Percentiles rank a stretch among this genome's conserved stretches.
These are phyloP conservation scores for Coemansia sp. DNA, from an alignment of 192 early-diverging fungal species.

Conservation along the genomic window DNA sequence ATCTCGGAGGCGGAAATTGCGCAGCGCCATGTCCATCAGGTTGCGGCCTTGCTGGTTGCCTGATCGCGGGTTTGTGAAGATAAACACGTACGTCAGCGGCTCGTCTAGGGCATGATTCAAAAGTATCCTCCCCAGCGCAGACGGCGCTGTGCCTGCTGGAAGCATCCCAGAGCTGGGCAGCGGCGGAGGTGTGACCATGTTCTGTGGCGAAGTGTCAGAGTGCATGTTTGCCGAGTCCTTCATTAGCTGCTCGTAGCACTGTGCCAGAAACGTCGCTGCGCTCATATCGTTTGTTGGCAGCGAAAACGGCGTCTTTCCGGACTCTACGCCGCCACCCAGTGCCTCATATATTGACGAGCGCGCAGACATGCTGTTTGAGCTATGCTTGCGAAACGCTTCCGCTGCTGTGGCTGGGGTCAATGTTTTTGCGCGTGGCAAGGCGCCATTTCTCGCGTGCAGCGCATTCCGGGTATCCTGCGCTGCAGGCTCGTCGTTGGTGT, in stretches of 20 bases:
- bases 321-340: slow-evolving; percentile 6
- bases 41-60: slow-evolving; percentile 68
- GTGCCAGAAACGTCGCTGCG: slow-evolving; percentile 36
- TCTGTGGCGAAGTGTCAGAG: not conserved
- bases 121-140: slow-evolving; percentile 19
- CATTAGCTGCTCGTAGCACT: slow-evolving; percentile 50
- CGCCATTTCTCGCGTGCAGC: not conserved
- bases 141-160: slow-evolving; percentile 5
- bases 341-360: slow-evolving; percentile 22
- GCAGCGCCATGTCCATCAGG: slow-evolving; percentile 61
- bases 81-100: slow-evolving; percentile 66
- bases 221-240: slow-evolving; percentile 27
- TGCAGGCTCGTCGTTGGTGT: not conserved
- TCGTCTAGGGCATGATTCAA: slow-evolving; percentile 26
- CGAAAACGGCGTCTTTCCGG: slow-evolving; percentile 42
- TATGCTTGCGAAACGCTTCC: not conserved
- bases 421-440: not conserved
- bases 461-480: not conserved
- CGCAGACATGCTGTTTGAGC: not conserved
- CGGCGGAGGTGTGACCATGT: slow-evolving; percentile 11
- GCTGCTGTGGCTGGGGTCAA: not conserved
- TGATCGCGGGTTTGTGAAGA: slow-evolving; percentile 74
- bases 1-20: slow-evolving; percentile 66
- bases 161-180: not conserved
- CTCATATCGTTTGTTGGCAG: slow-evolving; percentile 24